Evolutionary conservation across 345 rosid species (phyloP).

Genomic region (Cardamine chenopodiifolia): DNA sequence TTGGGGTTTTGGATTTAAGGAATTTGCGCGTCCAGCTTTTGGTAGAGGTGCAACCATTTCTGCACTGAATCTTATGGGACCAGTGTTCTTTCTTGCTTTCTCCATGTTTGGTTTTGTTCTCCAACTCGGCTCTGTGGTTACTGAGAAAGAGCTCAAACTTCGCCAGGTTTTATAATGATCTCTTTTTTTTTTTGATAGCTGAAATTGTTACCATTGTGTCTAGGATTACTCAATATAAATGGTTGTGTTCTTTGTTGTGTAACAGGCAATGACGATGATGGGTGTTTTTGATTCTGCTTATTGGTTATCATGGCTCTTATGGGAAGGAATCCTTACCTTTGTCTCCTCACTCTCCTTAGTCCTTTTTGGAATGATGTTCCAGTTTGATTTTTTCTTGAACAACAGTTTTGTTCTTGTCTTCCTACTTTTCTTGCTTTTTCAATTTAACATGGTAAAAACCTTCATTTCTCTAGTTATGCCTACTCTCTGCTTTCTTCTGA

Average conservation of each 20-base stretch:
- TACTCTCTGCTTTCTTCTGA: background rate
- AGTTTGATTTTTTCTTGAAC: slow-evolving; percentile 78
- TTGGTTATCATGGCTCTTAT: slow-evolving; percentile 87
- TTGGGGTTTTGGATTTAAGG: slow-evolving; percentile 76
- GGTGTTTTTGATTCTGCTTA: slow-evolving; percentile 86
- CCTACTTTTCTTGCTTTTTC: slow-evolving; percentile 77
- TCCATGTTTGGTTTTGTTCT: slow-evolving; percentile 89
- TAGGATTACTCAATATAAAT: slow-evolving; percentile 50
- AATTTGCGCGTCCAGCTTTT: slow-evolving; percentile 74
- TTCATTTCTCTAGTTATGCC: slow-evolving; percentile 24
- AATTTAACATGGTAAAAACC: slow-evolving; percentile 75
- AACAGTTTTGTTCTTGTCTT: slow-evolving; percentile 72
- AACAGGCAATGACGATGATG: slow-evolving; percentile 84
- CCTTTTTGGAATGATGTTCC: slow-evolving; percentile 94
- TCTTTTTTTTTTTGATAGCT: no score
- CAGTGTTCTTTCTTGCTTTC: slow-evolving; percentile 84
- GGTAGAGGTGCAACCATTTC: slow-evolving; percentile 17
- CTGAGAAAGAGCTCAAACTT: slow-evolving; percentile 94
- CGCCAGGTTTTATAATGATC: slow-evolving; percentile 63
- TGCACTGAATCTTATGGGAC: slow-evolving; percentile 55
- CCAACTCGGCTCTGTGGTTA: slow-evolving; percentile 67
- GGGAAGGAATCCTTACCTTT: slow-evolving; percentile 73
- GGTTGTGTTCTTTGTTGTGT: slow-evolving; percentile 56
- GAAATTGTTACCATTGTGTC: slow-evolving; percentile 61
- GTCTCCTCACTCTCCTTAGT: slow-evolving; percentile 74